Evolutionary conservation across 768 basidiomycete genomes (phyloP).

Genomic region (Pleurotus cornucopiae): DNA sequence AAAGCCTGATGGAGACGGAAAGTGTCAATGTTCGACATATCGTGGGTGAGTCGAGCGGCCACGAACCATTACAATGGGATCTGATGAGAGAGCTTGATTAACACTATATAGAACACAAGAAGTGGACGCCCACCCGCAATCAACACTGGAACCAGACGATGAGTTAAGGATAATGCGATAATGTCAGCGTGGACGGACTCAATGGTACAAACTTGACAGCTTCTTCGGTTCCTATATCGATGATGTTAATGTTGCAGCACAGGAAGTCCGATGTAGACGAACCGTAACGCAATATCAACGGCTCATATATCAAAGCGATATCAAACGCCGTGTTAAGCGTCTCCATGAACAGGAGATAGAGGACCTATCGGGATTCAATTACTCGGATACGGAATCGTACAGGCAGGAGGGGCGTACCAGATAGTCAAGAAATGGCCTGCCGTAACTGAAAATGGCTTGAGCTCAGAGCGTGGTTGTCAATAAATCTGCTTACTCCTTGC

Average conservation of each 20-base stretch:
- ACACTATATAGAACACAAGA: background rate
- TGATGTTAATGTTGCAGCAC: background rate
- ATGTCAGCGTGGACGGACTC: constrained; percentile 16
- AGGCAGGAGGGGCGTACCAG: background rate
- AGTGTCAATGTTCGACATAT: background rate
- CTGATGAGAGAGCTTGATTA: background rate
- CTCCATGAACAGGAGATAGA: constrained; percentile 13
- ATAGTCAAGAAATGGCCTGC: constrained; percentile 27
- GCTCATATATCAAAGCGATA: constrained; percentile 15
- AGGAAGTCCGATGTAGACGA: background rate
- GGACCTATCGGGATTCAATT: background rate
- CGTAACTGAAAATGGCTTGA: constrained; percentile 13
- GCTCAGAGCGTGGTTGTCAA: background rate
- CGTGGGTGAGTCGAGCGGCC: background rate
- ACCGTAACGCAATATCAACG: constrained; percentile 9
- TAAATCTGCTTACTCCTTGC: constrained; percentile 21
- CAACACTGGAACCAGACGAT: constrained; percentile 18
- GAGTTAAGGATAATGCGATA: background rate
- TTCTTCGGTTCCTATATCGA: constrained; percentile 9
- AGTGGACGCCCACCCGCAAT: constrained; percentile 19
- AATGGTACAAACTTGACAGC: constrained; percentile 19
- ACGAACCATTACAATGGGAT: constrained; percentile 13
- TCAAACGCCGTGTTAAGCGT: constrained; percentile 13
- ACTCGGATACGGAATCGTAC: too few species aligned
- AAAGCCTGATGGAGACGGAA: constrained; percentile 5